These are phyloP conservation scores for Oidiodendron maius DNA, from an alignment of 495 filamentous ascomycete genomes.

Conservation along the genomic window DNA sequence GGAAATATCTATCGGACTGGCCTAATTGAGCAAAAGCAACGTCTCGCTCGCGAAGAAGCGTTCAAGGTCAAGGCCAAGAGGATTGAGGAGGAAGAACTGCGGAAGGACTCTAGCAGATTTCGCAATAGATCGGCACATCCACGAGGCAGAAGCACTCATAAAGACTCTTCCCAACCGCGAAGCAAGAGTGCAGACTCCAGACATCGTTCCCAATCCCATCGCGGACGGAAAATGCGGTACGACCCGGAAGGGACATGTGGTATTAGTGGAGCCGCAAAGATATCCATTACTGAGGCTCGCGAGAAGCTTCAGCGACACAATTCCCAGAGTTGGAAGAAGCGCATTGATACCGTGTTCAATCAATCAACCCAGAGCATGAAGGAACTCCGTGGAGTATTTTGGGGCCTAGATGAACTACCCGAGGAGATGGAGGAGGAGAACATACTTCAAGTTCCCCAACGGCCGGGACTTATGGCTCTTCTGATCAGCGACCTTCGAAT, in stretches of 20 bases:
- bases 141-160: slow-evolving; percentile 31
- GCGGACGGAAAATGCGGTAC: slow-evolving; percentile 45
- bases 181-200: slow-evolving; percentile 45
- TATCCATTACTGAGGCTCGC: slow-evolving; percentile 69
- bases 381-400: slow-evolving; percentile 75
- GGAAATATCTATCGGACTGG: slow-evolving; percentile 87
- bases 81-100: slow-evolving; percentile 60
- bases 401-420: slow-evolving; percentile 74
- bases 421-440: slow-evolving; percentile 75
- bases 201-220: slow-evolving; percentile 20
- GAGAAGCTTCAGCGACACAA: slow-evolving; percentile 73
- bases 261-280: slow-evolving; percentile 60
- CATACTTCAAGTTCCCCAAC: slow-evolving; percentile 79
- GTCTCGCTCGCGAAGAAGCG: slow-evolving; percentile 83
- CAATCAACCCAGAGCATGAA: slow-evolving; percentile 68
- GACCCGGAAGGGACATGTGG: slow-evolving; percentile 67
- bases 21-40: slow-evolving; percentile 80
- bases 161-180: slow-evolving; percentile 28
- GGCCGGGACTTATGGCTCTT: slow-evolving; percentile 75
- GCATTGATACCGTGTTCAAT: slow-evolving; percentile 71
- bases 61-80: slow-evolving; percentile 82
- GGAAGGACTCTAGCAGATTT: slow-evolving; percentile 38
- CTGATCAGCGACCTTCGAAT: slow-evolving; percentile 82
- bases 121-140: slow-evolving; percentile 44
- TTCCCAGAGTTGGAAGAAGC: slow-evolving; percentile 84